These are phyloP conservation scores for Chenopodium quinoa DNA, from an alignment of 148 eudicot genomes.

Conservation along the genomic window DNA sequence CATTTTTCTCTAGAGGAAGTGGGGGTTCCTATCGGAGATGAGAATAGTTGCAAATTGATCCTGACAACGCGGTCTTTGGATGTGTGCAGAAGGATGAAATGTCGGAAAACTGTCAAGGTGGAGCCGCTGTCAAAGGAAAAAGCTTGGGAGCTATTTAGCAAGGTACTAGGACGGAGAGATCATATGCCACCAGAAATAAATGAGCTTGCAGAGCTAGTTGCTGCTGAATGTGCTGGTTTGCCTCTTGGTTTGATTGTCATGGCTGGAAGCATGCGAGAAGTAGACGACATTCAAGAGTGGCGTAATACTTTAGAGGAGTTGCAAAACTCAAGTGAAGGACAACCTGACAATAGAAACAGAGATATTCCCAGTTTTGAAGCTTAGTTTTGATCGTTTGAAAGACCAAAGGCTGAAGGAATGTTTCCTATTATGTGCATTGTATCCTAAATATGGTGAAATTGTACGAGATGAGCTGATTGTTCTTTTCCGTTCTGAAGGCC, in stretches of 20 bases:
- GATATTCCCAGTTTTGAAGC: slow-evolving; percentile 26
- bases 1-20: slow-evolving; percentile 18
- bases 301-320: slow-evolving; percentile 22
- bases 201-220: slow-evolving; percentile 22
- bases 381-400: slow-evolving; percentile 31
- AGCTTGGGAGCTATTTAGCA: slow-evolving; percentile 30
- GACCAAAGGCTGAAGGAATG: slow-evolving; percentile 23
- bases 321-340: slow-evolving; percentile 16
- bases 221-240: slow-evolving; percentile 33
- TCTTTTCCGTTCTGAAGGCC: slow-evolving; percentile 28
- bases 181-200: slow-evolving; percentile 14
- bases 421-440: slow-evolving; percentile 24
- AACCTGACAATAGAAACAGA: slow-evolving; percentile 25
- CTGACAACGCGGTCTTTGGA: slow-evolving; percentile 31
- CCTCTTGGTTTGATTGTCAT: slow-evolving; percentile 32
- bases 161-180: slow-evolving; percentile 16
- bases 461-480: slow-evolving; percentile 26
- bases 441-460: slow-evolving; percentile 24
- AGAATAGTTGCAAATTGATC: slow-evolving; percentile 27
- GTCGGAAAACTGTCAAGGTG: slow-evolving; percentile 24
- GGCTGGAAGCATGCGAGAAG: slow-evolving; percentile 39
- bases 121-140: slow-evolving; percentile 29
- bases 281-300: slow-evolving; percentile 30
- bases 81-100: slow-evolving; percentile 32
- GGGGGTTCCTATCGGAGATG: slow-evolving; percentile 28